Conservation (phyloP, 176 grass and related monocot species). For the Triticum turgidum region DNA sequence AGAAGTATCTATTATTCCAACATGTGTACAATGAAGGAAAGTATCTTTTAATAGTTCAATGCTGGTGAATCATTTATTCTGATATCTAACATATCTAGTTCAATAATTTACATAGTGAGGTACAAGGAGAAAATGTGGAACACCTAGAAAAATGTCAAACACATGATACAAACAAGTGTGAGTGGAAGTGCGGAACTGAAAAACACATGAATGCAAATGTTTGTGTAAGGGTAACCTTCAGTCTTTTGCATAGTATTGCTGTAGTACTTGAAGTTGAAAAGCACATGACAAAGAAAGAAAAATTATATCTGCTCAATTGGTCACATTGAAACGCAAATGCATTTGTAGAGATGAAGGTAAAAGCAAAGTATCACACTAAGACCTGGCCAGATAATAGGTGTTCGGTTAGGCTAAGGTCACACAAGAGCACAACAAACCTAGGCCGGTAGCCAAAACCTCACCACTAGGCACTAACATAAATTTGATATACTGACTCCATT, state of each 20-base stretch:
- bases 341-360: conserved; percentile 12
- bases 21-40: not conserved
- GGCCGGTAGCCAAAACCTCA: not conserved
- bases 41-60: not conserved
- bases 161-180: not conserved
- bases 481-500: not conserved
- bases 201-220: not conserved
- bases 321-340: conserved; percentile 17
- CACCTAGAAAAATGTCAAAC: not conserved
- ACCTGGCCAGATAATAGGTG: not conserved
- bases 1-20: conserved; percentile 8
- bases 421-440: not conserved
- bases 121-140: not conserved
- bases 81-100: not conserved
- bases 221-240: conserved; percentile 58
- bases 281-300: conserved; percentile 61
- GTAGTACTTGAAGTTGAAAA: conserved; percentile 98
- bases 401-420: not conserved
- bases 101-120: not conserved
- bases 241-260: conserved; percentile 88
- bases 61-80: not conserved
- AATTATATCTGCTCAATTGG: not conserved
- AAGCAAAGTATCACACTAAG: conserved; percentile 7
- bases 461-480: not conserved
- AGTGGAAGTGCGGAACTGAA: conserved; percentile 20